Evolutionary conservation across 2,329 filamentous ascomycete genomes (phyloP), one percentile per base, ranked within the genome.

Genomic region (Cladosporium sp.): DNA sequence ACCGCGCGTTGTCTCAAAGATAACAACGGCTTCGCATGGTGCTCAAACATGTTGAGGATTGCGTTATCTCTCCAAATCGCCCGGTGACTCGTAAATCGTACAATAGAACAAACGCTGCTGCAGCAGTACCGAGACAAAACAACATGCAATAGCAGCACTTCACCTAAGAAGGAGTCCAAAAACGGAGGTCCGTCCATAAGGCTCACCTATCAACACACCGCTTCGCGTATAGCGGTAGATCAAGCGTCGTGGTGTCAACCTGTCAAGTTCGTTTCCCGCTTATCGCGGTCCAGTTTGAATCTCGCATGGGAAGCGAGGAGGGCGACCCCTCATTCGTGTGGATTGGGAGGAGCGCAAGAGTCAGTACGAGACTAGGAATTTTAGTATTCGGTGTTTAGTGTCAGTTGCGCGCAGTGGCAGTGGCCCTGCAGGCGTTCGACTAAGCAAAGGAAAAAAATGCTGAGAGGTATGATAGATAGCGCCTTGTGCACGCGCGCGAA

Each of bases 181-280:
- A 47, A 47, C 11, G 8, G 11, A 21, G 41, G 41, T 47, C 41
- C 10, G 41, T 47, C 18, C 52, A 34, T 55, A 34, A 55, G 52
- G 52, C 52, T 55, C 28, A 32, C 28, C 30, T 34, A 55, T 55
- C 52, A 32, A 47, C 26, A 55, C 52, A 55, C 52, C 30, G 52
- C 52, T 47, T 55, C 52, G 30, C 52, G 4, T 34, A 10, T 55
- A 34, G 52, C 28, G 28, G 30, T 28, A 54, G 51, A 54, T 54
- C 26, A 54, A 32, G 52, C 28, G 30, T 55, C 18, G 28, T 21
- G 7, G 18, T n/a, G 38, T 18, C 10, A 12, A 21, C 41, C n/a
- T 47, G 41, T 47, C n/a, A 47, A 6, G 3, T 47, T 47, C 41
- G 41, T 47, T 8, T 47, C 41, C 41, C n/a, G n/a, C 41, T 47